phyloP scores from a whole-genome alignment of 768 basidiomycete species.

The Pleurotus eryngii region DNA sequence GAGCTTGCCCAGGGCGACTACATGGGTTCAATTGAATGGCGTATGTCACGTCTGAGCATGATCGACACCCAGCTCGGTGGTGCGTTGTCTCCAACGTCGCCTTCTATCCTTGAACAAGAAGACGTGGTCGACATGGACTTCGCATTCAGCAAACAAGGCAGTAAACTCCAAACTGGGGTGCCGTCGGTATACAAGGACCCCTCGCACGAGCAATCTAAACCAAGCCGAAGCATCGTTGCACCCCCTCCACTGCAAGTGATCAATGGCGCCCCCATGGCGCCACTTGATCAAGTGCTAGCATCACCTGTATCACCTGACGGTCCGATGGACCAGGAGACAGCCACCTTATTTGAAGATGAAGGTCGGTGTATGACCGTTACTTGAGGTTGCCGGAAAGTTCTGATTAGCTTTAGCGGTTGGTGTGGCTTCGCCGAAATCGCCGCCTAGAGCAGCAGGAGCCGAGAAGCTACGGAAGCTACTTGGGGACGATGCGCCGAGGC shows the following conservation, averaged over 20 bases:
- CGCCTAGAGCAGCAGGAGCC: conserved; percentile 28
- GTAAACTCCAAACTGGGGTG: conserved; percentile 24
- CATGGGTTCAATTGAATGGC: conserved; percentile 73
- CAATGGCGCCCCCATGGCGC: conserved; percentile 16
- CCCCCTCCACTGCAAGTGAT: conserved; percentile 14
- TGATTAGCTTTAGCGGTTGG: conserved; percentile 1
- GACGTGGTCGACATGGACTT: conserved; percentile 59
- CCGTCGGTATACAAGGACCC: background rate
- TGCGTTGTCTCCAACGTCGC: conserved; percentile 32
- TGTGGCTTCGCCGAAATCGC: conserved; percentile 24
- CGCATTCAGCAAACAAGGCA: conserved; percentile 42
- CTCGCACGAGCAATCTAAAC: background rate
- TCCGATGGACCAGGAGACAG: conserved; percentile 14
- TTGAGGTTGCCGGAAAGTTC: background rate
- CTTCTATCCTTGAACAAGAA: conserved; percentile 34
- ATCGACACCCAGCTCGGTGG: conserved; percentile 49
- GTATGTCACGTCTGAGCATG: conserved; percentile 67
- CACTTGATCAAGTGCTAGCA: background rate
- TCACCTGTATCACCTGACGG: conserved; percentile 6
- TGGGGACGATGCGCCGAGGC: conserved; percentile 41
- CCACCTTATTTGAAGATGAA: conserved; percentile 34
- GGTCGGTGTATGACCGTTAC: conserved; percentile 23
- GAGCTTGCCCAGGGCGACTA: conserved; percentile 69
- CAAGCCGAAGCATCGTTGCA: background rate
- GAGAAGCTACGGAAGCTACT: conserved; percentile 69